A percentile compares a stretch with the other conserved stretches of the same genome.
Evolutionary conservation across 495 filamentous ascomycete species (phyloP).

Genomic region (Penicillium robsamsonii): DNA sequence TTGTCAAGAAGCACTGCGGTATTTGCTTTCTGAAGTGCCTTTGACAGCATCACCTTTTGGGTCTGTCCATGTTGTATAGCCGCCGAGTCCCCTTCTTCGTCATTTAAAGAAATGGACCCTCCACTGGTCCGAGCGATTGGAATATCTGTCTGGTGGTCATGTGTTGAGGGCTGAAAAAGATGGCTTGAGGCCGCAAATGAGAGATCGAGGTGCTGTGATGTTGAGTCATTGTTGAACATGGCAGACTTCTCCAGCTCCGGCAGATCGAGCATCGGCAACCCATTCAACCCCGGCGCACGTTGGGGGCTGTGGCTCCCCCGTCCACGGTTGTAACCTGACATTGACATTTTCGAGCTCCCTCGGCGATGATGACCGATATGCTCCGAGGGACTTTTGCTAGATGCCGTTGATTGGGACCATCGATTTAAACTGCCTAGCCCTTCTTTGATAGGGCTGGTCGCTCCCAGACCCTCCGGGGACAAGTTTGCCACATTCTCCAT

Average conservation of each 20-base stretch:
- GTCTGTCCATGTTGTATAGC: slow-evolving; percentile 51
- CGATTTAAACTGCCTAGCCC: slow-evolving; percentile 73
- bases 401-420: slow-evolving; percentile 76
- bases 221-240: slow-evolving; percentile 20
- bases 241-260: slow-evolving; percentile 25
- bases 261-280: slow-evolving; percentile 22
- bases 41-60: slow-evolving; percentile 90
- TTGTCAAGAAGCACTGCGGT: slow-evolving; percentile 93
- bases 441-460: slow-evolving; percentile 53
- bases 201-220: slow-evolving; percentile 25
- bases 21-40: slow-evolving; percentile 90
- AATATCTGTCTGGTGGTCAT: slow-evolving; percentile 16
- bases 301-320: slow-evolving; percentile 20
- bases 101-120: slow-evolving; percentile 26
- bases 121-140: slow-evolving; percentile 22
- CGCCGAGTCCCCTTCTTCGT: slow-evolving; percentile 30
- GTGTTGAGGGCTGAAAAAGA: slow-evolving; percentile 20
- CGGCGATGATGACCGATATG: slow-evolving; percentile 42
- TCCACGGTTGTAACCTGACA: slow-evolving; percentile 29
- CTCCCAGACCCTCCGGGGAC: slow-evolving; percentile 19
- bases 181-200: slow-evolving; percentile 24
- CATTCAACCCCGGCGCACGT: slow-evolving; percentile 7
- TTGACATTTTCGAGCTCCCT: slow-evolving; percentile 55
- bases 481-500: slow-evolving; percentile 19
- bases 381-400: slow-evolving; percentile 59